Conservation (phyloP, 2,329 filamentous ascomycete species). For the Beauveria medogensis region DNA sequence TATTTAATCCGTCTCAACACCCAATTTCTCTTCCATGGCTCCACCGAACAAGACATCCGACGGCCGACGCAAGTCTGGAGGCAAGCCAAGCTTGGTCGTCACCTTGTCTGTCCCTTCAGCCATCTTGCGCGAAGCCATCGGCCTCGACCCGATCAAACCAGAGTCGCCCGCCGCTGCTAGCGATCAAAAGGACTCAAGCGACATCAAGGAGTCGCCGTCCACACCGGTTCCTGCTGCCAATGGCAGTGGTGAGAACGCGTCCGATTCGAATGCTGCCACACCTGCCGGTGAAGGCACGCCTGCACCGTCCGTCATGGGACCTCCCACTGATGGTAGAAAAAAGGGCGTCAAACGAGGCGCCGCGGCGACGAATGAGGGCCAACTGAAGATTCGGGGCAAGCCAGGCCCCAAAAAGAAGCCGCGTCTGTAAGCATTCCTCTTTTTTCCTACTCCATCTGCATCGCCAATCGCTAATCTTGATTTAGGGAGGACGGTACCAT, state of each 20-base stretch:
- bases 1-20: not conserved
- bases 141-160: slow-evolving; percentile 30
- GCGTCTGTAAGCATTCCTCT: slow-evolving; percentile 62
- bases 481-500: slow-evolving; percentile 54
- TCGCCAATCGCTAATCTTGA: slow-evolving; percentile 11
- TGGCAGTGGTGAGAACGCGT: slow-evolving; percentile 47
- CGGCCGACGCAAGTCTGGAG: slow-evolving; percentile 30
- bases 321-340: slow-evolving; percentile 60
- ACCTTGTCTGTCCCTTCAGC: slow-evolving; percentile 45
- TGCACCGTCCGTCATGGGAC: slow-evolving; percentile 48
- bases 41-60: slow-evolving; percentile 26
- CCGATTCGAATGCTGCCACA: slow-evolving; percentile 53
- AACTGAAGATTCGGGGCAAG: slow-evolving; percentile 69
- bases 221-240: slow-evolving; percentile 30
- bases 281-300: slow-evolving; percentile 47
- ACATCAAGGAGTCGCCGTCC: slow-evolving; percentile 37
- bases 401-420: slow-evolving; percentile 96
- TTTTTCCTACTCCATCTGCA: not conserved
- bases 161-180: slow-evolving; percentile 37
- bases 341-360: slow-evolving; percentile 67
- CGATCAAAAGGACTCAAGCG: slow-evolving; percentile 24
- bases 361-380: slow-evolving; percentile 50
- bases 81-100: slow-evolving; percentile 34
- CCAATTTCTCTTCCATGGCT: slow-evolving; percentile 22
- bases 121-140: slow-evolving; percentile 42